Evolutionary conservation across 2,329 filamentous ascomycete genomes (phyloP).

Genomic region (Metarhizium brunneum): DNA sequence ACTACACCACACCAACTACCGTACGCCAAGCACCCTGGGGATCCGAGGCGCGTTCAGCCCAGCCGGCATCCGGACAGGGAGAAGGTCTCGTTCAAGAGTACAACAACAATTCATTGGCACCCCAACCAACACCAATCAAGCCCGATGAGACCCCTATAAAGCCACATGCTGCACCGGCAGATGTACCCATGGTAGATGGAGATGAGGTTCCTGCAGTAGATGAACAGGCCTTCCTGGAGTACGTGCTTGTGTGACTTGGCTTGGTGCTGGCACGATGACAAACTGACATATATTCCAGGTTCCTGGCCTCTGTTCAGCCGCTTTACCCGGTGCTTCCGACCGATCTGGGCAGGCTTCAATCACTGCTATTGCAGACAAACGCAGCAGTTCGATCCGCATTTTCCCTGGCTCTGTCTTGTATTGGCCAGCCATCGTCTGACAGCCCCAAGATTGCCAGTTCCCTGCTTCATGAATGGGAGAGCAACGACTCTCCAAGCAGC

Average conservation of each 20-base stretch:
- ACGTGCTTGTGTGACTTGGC: constrained; percentile 11
- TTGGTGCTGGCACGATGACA: background rate
- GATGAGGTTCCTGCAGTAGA: constrained; percentile 19
- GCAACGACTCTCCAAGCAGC: constrained; percentile 26
- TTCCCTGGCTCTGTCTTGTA: constrained; percentile 50
- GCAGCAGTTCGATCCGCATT: constrained; percentile 53
- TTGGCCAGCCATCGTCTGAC: constrained; percentile 31
- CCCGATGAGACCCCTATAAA: constrained; percentile 27
- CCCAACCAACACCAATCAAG: constrained; percentile 33
- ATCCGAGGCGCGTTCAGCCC: constrained; percentile 36
- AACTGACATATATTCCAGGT: constrained; percentile 29
- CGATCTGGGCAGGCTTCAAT: constrained; percentile 45
- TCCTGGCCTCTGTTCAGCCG: constrained; percentile 55
- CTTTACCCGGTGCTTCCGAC: constrained; percentile 57
- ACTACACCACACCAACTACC: constrained; percentile 29
- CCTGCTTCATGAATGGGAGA: constrained; percentile 44
- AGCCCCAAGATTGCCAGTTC: constrained; percentile 36
- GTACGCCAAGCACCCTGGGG: constrained; percentile 37
- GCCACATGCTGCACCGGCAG: constrained; percentile 23
- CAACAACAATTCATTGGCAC: constrained; percentile 33
- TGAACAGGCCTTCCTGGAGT: constrained; percentile 37
- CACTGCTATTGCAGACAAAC: constrained; percentile 47
- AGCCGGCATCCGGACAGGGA: constrained; percentile 28
- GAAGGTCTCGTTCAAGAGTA: constrained; percentile 23
- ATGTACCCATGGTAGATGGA: constrained; percentile 20